Conservation (phyloP, 805 yeast genomes). For the Yarrowia bubula region DNA sequence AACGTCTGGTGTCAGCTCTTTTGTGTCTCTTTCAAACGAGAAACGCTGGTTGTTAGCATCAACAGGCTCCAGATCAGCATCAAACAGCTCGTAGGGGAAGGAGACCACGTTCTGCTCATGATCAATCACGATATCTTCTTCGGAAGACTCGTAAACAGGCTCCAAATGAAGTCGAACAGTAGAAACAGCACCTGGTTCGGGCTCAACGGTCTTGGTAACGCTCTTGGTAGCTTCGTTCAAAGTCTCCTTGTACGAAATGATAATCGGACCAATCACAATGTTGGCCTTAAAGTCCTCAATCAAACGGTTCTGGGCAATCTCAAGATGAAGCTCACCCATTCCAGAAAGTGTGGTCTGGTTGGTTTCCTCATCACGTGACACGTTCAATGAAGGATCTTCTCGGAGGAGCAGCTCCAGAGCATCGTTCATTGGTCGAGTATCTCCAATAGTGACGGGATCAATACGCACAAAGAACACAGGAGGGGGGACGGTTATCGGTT, state of each 20-base stretch:
- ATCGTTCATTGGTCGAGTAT: conserved; percentile 66
- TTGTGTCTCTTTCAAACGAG: conserved; percentile 10
- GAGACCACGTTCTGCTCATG: conserved; percentile 45
- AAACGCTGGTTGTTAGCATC: not conserved
- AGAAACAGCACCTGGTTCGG: conserved; percentile 31
- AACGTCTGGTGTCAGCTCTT: conserved; percentile 33
- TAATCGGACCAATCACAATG: conserved; percentile 75
- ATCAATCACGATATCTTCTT: conserved; percentile 40
- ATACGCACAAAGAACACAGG: conserved; percentile 86
- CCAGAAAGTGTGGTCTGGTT: conserved; percentile 90
- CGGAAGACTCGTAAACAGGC: conserved; percentile 31
- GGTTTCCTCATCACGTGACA: conserved; percentile 71
- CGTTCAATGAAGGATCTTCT: conserved; percentile 86
- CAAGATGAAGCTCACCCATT: conserved; percentile 96
- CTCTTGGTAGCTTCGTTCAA: conserved; percentile 33
- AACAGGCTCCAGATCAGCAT: conserved; percentile 35
- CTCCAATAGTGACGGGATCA: conserved; percentile 82
- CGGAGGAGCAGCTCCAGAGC: conserved; percentile 64
- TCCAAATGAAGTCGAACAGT: conserved; percentile 37
- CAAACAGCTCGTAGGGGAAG: conserved; percentile 28
- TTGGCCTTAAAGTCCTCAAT: conserved; percentile 80
- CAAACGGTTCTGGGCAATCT: conserved; percentile 77
- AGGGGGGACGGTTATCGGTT: conserved; percentile 84
- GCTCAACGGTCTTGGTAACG: not conserved
- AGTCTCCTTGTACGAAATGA: conserved; percentile 87